Percentiles rank a stretch among this genome's conserved stretches.
Evolutionary conservation across 345 rosid species (phyloP).

Genomic region (Zanthoxylum bungeanum): DNA sequence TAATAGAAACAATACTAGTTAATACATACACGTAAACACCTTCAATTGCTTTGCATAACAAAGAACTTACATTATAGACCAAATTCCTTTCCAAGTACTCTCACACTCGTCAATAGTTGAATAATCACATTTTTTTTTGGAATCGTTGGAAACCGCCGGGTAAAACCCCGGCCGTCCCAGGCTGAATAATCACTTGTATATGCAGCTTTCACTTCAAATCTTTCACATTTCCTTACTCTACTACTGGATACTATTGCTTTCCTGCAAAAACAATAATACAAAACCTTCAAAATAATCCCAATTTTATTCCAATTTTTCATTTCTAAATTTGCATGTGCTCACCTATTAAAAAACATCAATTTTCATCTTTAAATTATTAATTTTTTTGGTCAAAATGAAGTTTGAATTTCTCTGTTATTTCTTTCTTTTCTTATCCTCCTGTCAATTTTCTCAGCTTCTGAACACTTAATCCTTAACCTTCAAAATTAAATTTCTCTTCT

Average conservation of each 20-base stretch:
- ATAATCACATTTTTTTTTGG: too few species aligned
- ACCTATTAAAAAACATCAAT: not conserved
- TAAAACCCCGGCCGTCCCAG: too few species aligned
- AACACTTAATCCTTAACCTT: not conserved
- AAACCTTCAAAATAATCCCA: not conserved
- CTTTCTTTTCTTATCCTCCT: too few species aligned
- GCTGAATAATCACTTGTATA: not conserved
- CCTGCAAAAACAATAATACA: constrained; percentile 1
- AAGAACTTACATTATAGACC: constrained; percentile 14
- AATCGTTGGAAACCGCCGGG: too few species aligned
- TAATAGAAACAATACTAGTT: not conserved
- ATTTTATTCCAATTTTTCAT: not conserved
- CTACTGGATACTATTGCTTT: not conserved
- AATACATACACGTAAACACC: not conserved
- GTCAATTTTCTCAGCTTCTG: too few species aligned
- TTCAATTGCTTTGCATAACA: not conserved
- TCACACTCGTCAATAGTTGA: constrained; percentile 6
- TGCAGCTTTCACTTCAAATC: not conserved
- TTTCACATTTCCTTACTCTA: not conserved
- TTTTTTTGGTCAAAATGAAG: too few species aligned
- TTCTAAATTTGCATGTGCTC: not conserved
- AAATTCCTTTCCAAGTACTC: constrained; percentile 15
- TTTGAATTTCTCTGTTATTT: too few species aligned
- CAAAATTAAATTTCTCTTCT: not conserved
- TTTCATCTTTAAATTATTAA: too few species aligned